A percentile compares a stretch with the other conserved stretches of the same genome.
phyloP scores from a whole-genome alignment of 805 yeast species.

The Cephaloascus albidus region DNA sequence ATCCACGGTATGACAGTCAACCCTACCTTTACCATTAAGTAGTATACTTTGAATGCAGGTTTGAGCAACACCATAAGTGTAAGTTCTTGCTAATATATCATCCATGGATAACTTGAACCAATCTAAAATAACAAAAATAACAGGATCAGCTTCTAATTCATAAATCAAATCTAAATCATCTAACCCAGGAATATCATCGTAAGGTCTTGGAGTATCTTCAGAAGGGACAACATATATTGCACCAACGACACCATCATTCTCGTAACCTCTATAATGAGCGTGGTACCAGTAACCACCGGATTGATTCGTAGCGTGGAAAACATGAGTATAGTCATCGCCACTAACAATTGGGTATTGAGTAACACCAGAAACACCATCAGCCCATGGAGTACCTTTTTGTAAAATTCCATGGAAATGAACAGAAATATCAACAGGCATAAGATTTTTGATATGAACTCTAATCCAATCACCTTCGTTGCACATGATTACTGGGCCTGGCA shows the following conservation, averaged over 20 bases:
- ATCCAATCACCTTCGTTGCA: slow-evolving; percentile 23
- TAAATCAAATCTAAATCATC: slow-evolving; percentile 15
- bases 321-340: slow-evolving; percentile 29
- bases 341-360: slow-evolving; percentile 41
- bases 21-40: slow-evolving; percentile 20
- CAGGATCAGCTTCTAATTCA: slow-evolving; percentile 15
- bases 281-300: slow-evolving; percentile 51
- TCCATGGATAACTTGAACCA: slow-evolving; percentile 24
- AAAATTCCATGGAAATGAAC: slow-evolving; percentile 48
- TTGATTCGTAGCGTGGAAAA: slow-evolving; percentile 27
- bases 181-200: slow-evolving; percentile 14
- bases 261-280: slow-evolving; percentile 37
- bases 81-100: slow-evolving; percentile 22
- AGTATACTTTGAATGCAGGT: slow-evolving; percentile 19
- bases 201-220: slow-evolving; percentile 16
- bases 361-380: slow-evolving; percentile 43
- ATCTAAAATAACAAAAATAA: slow-evolving; percentile 25
- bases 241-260: slow-evolving; percentile 40
- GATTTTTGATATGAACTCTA: slow-evolving; percentile 25
- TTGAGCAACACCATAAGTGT: slow-evolving; percentile 20
- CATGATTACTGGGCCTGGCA: slow-evolving; percentile 41
- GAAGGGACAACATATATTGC: slow-evolving; percentile 32
- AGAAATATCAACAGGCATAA: slow-evolving; percentile 23
- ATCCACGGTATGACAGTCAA: slow-evolving; percentile 9
- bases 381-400: slow-evolving; percentile 33